Base-by-base conservation (phyloP, 179 eudicot species). In the Beta corolliflora region DNA sequence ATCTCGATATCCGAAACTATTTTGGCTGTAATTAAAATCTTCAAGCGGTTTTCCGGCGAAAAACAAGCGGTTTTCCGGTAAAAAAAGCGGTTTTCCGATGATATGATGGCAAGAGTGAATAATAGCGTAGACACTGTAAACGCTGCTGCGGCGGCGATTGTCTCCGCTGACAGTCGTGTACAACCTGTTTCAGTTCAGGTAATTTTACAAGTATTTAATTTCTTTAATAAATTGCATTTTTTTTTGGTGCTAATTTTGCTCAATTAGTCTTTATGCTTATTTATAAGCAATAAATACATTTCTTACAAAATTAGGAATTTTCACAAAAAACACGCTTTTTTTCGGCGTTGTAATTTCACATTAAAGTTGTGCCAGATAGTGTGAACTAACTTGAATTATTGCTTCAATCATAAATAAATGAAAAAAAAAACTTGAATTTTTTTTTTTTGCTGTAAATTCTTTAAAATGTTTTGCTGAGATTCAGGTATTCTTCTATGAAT, bases 131-230 rank as follows among this genome's bases (percentile, higher is more conserved):
- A 88, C 19, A 88, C 91, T 31, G 91, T 88, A 8, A 88, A 84
- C 50, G 91, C 91, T 8, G 89, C 91, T 12, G 91, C 91, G 36
- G 89, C 91, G 11, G 89, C 91, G 61, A 88, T 88, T 71, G 89
- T 88, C 77, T 71, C 83, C 36, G 91, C 89, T 31, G 91, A 88
- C 53, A 84, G 77, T 55, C 86, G 91, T 73, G 86, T 84, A 72
- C 91, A 86, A 80, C 91, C 88, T 64, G 80, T 78, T 61, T 85
- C 86, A 15, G 45, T 68, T 83, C 89, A 88, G 91, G 91, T 88
- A 19, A 6, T 19, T 60, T n/a, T 8, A 48, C 65, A 9, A 31
- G 14, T 48, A 50, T 9, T 41, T 55, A 16, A 5, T 55, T 79
- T 31, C 29, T 6, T 25, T 64, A 15, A 29, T 75, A 55, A 16